Evolutionary conservation across 495 filamentous ascomycete species (phyloP).

Genomic region (Schizothecium vesticola): DNA sequence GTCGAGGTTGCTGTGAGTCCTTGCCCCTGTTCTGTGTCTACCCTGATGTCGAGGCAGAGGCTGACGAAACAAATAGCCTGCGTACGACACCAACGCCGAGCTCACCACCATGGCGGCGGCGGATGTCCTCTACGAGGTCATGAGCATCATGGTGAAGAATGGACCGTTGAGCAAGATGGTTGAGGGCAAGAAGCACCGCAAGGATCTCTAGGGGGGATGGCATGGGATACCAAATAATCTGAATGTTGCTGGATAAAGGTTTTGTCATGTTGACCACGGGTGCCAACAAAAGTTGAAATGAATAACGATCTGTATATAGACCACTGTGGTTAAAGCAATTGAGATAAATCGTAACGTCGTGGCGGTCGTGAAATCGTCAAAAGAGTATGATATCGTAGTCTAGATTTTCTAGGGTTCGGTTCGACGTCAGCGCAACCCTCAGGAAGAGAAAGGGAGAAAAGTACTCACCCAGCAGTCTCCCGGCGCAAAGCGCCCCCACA

Average conservation of each 20-base stretch:
- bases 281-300: neutral
- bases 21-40: neutral
- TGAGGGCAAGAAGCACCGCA: neutral
- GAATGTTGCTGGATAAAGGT: neutral
- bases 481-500: conserved; percentile 8
- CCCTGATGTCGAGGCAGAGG: neutral
- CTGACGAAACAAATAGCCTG: conserved; percentile 47
- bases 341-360: neutral
- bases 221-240: neutral
- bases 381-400: conserved; percentile 19
- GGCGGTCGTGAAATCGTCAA: conserved; percentile 5
- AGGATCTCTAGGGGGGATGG: conserved; percentile 6
- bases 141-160: conserved; percentile 77
- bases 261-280: neutral
- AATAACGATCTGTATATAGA: conserved; percentile 4
- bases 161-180: conserved; percentile 23
- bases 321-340: neutral
- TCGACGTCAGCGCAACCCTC: neutral
- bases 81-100: conserved; percentile 83
- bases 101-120: conserved; percentile 80
- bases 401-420: conserved; percentile 8
- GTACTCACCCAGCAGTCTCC: conserved; percentile 14
- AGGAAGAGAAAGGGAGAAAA: neutral
- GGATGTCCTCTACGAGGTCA: conserved; percentile 77
- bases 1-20: conserved; percentile 65